These are phyloP conservation scores for Phytophthora chlamydospora DNA, from an alignment of 352 stramenopile genomes.

Conservation along the genomic window DNA sequence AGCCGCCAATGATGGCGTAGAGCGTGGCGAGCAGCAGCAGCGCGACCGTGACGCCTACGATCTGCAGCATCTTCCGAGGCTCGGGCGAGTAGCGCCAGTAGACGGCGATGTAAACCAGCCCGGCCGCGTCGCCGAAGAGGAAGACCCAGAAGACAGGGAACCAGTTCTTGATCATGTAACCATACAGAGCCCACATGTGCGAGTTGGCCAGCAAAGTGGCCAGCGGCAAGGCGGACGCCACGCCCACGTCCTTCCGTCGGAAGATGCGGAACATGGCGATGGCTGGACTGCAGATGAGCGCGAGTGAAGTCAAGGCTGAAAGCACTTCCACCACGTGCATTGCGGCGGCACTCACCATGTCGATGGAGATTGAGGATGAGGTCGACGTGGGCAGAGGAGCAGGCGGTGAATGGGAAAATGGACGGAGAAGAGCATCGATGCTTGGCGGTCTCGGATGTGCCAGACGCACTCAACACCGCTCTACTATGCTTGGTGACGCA, in stretches of 20 bases:
- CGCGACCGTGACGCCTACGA: conserved; percentile 19
- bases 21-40: conserved; percentile 28
- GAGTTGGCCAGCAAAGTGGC: conserved; percentile 41
- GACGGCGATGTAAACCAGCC: conserved; percentile 43
- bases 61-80: conserved; percentile 18
- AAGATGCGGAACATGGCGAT: conserved; percentile 40
- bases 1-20: conserved; percentile 40
- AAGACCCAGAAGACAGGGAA: conserved; percentile 49
- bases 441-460: too few relatives aligned
- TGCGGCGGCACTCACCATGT: conserved; percentile 20
- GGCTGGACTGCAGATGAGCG: conserved; percentile 47
- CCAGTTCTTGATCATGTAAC: conserved; percentile 46
- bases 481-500: too few relatives aligned
- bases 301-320: conserved; percentile 33
- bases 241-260: conserved; percentile 33
- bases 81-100: conserved; percentile 52
- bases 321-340: conserved; percentile 29
- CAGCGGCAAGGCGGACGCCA: conserved; percentile 44
- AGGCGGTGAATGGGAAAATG: conserved; percentile 2
- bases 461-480: too few relatives aligned
- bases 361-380: not conserved
- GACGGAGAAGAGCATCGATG: not conserved
- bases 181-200: conserved; percentile 54
- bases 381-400: too few relatives aligned
- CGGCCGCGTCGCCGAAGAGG: conserved; percentile 31